These are phyloP conservation scores for Nothomitra cinnamomea DNA, from an alignment of 2,329 filamentous ascomycete species.

Conservation along the genomic window DNA sequence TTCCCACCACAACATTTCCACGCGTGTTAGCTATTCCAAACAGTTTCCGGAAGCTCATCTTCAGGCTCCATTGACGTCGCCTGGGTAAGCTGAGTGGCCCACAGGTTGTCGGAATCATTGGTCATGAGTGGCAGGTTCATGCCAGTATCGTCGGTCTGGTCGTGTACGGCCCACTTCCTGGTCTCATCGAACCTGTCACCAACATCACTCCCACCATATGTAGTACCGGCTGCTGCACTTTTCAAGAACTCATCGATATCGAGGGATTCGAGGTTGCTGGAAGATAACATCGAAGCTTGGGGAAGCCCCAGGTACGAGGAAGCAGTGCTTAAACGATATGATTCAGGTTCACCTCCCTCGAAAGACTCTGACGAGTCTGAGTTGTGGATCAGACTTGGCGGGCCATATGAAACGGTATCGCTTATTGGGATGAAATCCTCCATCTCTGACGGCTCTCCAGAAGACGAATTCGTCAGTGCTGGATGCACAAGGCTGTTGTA, in stretches of 20 bases:
- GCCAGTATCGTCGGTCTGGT: neutral
- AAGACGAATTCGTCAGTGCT: slow-evolving; percentile 27
- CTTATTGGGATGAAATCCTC: slow-evolving; percentile 22
- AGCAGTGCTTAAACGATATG: slow-evolving; percentile 8
- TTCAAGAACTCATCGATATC: slow-evolving; percentile 12
- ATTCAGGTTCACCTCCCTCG: slow-evolving; percentile 5
- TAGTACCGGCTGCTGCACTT: slow-evolving; percentile 14
- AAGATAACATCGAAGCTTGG: slow-evolving; percentile 9
- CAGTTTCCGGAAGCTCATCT: neutral
- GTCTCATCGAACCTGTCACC: neutral
- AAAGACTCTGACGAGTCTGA: slow-evolving; percentile 6
- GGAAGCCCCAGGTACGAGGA: slow-evolving; percentile 11
- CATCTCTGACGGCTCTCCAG: slow-evolving; percentile 30
- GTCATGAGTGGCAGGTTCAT: neutral
- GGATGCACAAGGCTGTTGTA: slow-evolving; percentile 28
- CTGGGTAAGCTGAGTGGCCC: neutral
- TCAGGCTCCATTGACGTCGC: neutral
- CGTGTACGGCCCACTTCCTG: neutral
- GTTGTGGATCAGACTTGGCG: slow-evolving; percentile 6
- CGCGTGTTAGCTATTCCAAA: neutral
- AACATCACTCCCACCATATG: neutral
- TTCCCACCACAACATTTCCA: neutral
- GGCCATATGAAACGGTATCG: slow-evolving; percentile 4
- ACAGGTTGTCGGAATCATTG: neutral
- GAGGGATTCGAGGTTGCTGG: slow-evolving; percentile 9